These are phyloP conservation scores for Metrosideros polymorpha DNA, from an alignment of 441 rosid genomes.

Conservation along the genomic window DNA sequence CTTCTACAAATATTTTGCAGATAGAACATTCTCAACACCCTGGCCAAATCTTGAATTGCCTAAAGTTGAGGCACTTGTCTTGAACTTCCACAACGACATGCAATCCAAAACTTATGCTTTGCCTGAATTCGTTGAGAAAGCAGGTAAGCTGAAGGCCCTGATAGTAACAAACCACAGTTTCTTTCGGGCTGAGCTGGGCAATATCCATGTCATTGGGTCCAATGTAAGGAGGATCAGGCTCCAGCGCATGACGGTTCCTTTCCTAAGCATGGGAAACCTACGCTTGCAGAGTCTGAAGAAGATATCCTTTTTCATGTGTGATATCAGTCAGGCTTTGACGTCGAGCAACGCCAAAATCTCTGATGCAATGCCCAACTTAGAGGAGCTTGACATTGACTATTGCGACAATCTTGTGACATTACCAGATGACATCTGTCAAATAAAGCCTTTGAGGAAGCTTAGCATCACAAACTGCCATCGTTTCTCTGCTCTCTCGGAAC, in stretches of 20 bases:
- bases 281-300: constrained; percentile 22
- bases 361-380: constrained; percentile 26
- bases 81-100: constrained; percentile 26
- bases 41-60: constrained; percentile 43
- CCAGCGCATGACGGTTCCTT: constrained; percentile 34
- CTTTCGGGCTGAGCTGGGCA: constrained; percentile 20
- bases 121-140: constrained; percentile 38
- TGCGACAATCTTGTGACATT: constrained; percentile 44
- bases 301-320: constrained; percentile 54
- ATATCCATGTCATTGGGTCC: constrained; percentile 22
- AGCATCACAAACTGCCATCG: constrained; percentile 59
- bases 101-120: constrained; percentile 16
- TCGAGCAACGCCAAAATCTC: constrained; percentile 2
- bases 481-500: constrained; percentile 29
- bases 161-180: constrained; percentile 26
- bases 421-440: constrained; percentile 27
- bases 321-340: constrained; percentile 19
- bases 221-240: constrained; percentile 53
- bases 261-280: not conserved
- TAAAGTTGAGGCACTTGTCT: constrained; percentile 37
- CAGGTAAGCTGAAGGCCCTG: constrained; percentile 44
- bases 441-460: constrained; percentile 28
- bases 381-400: constrained; percentile 53
- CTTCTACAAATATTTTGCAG: constrained; percentile 18
- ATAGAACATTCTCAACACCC: constrained; percentile 32